Conservation (phyloP, 1,284 basidiomycete species). For the Mycena sp. region DNA sequence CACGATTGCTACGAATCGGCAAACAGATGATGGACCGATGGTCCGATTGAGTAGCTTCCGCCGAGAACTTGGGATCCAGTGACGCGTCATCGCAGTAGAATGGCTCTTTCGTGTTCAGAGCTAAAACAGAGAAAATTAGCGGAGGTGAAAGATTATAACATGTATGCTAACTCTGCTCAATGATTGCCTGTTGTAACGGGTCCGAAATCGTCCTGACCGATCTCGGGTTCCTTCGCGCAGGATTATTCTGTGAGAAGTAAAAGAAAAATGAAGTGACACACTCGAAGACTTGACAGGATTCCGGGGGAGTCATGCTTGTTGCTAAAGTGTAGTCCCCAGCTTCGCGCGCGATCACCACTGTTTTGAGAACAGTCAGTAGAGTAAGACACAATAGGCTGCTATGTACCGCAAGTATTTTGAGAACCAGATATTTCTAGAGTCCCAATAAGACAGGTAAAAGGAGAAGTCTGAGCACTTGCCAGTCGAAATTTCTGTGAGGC, state of each 20-base stretch:
- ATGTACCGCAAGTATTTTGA: conserved; percentile 68
- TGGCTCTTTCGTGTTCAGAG: conserved; percentile 72
- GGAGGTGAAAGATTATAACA: neutral
- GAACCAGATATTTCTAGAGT: conserved; percentile 69
- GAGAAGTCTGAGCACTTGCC: conserved; percentile 50
- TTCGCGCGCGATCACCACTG: conserved; percentile 72
- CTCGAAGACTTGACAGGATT: conserved; percentile 76
- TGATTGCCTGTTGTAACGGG: conserved; percentile 71
- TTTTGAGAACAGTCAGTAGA: conserved; percentile 3
- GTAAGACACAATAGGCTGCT: neutral
- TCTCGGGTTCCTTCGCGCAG: conserved; percentile 61
- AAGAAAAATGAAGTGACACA: conserved; percentile 43
- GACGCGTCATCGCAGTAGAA: conserved; percentile 70
- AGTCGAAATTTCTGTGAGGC: conserved; percentile 76
- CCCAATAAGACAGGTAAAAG: conserved; percentile 7
- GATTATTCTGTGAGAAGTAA: neutral
- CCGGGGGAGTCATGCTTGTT: conserved; percentile 70
- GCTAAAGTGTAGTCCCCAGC: conserved; percentile 77
- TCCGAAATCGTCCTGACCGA: conserved; percentile 68
- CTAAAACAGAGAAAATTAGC: conserved; percentile 47
- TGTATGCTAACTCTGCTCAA: conserved; percentile 64
- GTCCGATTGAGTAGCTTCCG: conserved; percentile 68
- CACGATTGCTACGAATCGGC: conserved; percentile 77
- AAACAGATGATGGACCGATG: conserved; percentile 74
- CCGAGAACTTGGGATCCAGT: conserved; percentile 71